Evolutionary conservation across 75 land plant genomes (phyloP), one percentile per base, ranked within the genome.

Genomic region (Sequoia sempervirens): DNA sequence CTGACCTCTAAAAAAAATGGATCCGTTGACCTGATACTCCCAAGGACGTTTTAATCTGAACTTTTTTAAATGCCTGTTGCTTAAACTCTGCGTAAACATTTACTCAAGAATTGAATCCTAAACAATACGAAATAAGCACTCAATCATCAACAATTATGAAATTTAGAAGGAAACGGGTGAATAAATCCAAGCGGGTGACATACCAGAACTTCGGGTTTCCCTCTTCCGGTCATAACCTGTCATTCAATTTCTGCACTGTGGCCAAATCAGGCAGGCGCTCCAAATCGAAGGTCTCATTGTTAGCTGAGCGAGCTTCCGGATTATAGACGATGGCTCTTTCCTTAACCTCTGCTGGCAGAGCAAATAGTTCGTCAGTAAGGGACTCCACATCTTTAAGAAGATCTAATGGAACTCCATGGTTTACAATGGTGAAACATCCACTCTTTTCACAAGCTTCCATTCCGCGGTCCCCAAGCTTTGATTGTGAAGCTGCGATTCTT

Each of bases 381-480:
- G 70, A n/a, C 70, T 66, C 70, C 30, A 66, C 8, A 28, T 66
- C 70, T 66, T n/a, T 1, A 11, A 66, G 7, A 66, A 15, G 70
- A 66, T 26, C 30, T 8, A 6, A n/a, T 12, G 18, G 11, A 40
- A 81, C 28, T 47, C 82, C 82, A 47, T 81, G 82, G 52, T 81
- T 81, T 2, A 81, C 56, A 41, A 81, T 18, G 2, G 32, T 23
- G 69, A 81, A 81, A 50, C 34, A 81, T 36, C 82, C 82, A 68
- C 68, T 52, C n/a, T 81, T 70, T n/a, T 81, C 8, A 32, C 82
- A 47, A 17, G 82, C 82, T 26, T 66, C 10, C n/a, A 2, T 4
- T 28, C 70, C 6, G n/a, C n/a, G 9, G 70, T 9, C 32, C 6
- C 5, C 9, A 66, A 6, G 0, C n/a, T 28, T 8, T 66, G 70